Evolutionary conservation across 2,329 filamentous ascomycete species (phyloP).

Genomic region (Hypoxylon sp.): DNA sequence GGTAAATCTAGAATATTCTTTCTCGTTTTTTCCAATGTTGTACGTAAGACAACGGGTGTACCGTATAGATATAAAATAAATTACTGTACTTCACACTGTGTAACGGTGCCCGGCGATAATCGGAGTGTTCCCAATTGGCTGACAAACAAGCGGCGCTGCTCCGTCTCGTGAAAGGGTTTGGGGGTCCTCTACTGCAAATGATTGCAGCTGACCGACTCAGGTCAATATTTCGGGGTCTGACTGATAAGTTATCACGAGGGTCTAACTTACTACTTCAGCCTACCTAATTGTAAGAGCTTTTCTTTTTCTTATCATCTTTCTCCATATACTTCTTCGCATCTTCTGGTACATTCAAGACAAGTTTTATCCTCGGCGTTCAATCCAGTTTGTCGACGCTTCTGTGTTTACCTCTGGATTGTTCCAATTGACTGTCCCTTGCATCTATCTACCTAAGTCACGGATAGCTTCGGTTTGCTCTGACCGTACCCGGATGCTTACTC

Average conservation of each 20-base stretch:
- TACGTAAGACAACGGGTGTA: neutral
- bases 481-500: constrained; percentile 14
- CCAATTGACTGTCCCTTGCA: constrained; percentile 28
- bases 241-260: constrained; percentile 42
- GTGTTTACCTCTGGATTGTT: neutral
- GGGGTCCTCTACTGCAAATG: constrained; percentile 12
- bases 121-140: constrained; percentile 36
- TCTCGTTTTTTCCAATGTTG: neutral
- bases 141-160: constrained; percentile 15
- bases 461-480: constrained; percentile 23
- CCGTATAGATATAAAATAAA: neutral
- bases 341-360: constrained; percentile 23
- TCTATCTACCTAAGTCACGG: constrained; percentile 16
- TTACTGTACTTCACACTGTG: constrained; percentile 9
- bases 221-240: constrained; percentile 38
- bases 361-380: constrained; percentile 1
- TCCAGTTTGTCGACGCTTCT: neutral
- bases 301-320: constrained; percentile 12
- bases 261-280: constrained; percentile 4
- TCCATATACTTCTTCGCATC: constrained; percentile 22
- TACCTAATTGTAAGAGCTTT: constrained; percentile 4
- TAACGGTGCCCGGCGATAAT: constrained; percentile 32
- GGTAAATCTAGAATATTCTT: neutral
- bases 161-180: constrained; percentile 31
- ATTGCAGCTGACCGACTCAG: constrained; percentile 44